Conservation (phyloP, 164 flowering plant genomes). For the Tetrastigma voinierianum region DNA sequence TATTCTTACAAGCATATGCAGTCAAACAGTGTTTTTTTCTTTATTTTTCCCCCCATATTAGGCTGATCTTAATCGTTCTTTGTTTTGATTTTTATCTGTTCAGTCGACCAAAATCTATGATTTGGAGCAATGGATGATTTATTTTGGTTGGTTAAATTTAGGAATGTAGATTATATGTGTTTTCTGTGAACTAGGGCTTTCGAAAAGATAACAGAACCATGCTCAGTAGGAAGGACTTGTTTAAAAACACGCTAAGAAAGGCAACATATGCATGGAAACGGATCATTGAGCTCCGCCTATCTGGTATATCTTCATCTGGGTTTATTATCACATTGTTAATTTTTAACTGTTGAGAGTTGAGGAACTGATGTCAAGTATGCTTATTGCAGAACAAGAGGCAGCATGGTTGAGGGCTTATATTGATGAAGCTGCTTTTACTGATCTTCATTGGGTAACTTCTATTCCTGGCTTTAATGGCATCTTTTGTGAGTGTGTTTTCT, state of each 20-base stretch:
- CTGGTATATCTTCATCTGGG: slow-evolving; percentile 41
- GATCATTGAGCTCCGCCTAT: slow-evolving; percentile 78
- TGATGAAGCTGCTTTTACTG: slow-evolving; percentile 88
- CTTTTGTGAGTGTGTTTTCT: no score
- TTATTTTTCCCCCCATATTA: no score
- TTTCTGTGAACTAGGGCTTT: slow-evolving; percentile 49
- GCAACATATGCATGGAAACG: slow-evolving; percentile 86
- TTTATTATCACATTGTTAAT: not conserved
- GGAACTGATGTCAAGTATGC: not conserved
- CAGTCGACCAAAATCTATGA: no score
- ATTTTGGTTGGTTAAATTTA: no score
- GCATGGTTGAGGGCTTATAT: slow-evolving; percentile 58
- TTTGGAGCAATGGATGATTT: no score
- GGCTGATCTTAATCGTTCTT: no score
- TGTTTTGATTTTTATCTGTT: no score
- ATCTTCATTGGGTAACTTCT: slow-evolving; percentile 88
- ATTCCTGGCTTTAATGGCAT: not conserved
- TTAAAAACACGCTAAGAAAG: slow-evolving; percentile 85
- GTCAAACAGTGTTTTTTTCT: no score
- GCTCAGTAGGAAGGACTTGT: slow-evolving; percentile 75
- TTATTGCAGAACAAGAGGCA: slow-evolving; percentile 86
- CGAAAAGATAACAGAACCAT: slow-evolving; percentile 64
- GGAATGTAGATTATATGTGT: no score
- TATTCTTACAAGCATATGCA: no score
- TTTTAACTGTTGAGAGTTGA: not conserved